Conservation (phyloP, 164 flowering plant species). For the Magnolia kwangsiensis region DNA sequence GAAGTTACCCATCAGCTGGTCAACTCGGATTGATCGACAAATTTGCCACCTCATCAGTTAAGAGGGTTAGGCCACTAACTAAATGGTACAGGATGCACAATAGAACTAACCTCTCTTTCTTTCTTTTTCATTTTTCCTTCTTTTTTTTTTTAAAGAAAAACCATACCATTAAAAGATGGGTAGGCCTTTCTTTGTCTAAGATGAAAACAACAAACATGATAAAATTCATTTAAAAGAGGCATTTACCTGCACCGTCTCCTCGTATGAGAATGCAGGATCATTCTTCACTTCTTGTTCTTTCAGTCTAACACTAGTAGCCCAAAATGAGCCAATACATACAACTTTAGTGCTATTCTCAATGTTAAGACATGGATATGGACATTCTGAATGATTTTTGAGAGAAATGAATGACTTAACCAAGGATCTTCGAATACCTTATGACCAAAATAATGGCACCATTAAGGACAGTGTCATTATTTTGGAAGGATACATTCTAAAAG, state of each 20-base stretch:
- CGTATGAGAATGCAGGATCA: slow-evolving; percentile 77
- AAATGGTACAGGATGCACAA: neutral
- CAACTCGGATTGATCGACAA: too few species aligned
- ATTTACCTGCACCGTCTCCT: slow-evolving; percentile 92
- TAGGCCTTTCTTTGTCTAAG: neutral
- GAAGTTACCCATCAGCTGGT: too few species aligned
- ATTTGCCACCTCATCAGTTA: too few species aligned
- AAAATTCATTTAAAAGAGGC: neutral
- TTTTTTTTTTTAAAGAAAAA: too few species aligned
- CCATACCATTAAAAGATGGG: too few species aligned
- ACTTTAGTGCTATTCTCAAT: too few species aligned
- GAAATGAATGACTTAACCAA: neutral
- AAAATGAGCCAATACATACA: neutral
- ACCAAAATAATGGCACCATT: slow-evolving; percentile 92
- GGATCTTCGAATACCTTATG: slow-evolving; percentile 62
- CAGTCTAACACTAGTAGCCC: slow-evolving; percentile 95
- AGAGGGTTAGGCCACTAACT: too few species aligned
- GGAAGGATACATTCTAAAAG: too few species aligned
- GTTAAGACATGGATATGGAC: neutral
- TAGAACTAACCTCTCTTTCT: neutral
- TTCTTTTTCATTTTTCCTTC: too few species aligned
- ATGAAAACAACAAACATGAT: neutral
- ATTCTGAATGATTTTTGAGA: neutral
- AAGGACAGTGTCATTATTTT: too few species aligned
- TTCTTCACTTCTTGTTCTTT: slow-evolving; percentile 99